Conservation (phyloP, 2,329 filamentous ascomycete genomes). For the Cordyceps cateniannulata region DNA sequence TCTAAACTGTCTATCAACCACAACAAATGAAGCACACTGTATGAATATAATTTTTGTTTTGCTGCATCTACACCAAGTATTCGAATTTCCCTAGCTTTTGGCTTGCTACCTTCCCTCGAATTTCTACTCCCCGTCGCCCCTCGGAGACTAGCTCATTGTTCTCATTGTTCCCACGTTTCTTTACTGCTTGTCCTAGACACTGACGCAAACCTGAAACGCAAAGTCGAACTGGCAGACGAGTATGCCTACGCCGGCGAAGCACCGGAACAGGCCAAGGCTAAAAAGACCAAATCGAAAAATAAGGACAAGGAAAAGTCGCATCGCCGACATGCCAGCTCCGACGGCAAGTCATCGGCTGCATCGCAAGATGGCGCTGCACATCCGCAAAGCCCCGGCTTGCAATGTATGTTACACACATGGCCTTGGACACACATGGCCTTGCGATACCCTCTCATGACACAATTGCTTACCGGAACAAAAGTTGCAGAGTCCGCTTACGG, state of each 20-base stretch:
- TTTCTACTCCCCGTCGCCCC: not conserved
- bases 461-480: not conserved
- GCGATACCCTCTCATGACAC: not conserved
- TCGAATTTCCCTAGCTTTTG: not conserved
- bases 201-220: not conserved
- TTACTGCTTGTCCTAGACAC: not conserved
- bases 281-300: constrained; percentile 6
- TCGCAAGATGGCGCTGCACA: not conserved
- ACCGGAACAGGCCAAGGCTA: constrained; percentile 10
- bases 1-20: constrained; percentile 17
- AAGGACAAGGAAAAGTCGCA: constrained; percentile 11
- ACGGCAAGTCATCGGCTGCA: not conserved
- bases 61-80: not conserved
- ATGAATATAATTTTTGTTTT: constrained; percentile 14
- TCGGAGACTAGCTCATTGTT: not conserved
- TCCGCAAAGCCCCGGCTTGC: not conserved
- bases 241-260: constrained; percentile 17
- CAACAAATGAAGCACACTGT: constrained; percentile 18
- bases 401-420: constrained; percentile 8
- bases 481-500: not conserved
- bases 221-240: constrained; percentile 14
- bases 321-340: constrained; percentile 3
- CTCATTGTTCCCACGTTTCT: not conserved
- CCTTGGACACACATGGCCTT: too few species aligned
- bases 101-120: not conserved